Conservation (phyloP, 805 yeast genomes). For the Brettanomyces anomalus region DNA sequence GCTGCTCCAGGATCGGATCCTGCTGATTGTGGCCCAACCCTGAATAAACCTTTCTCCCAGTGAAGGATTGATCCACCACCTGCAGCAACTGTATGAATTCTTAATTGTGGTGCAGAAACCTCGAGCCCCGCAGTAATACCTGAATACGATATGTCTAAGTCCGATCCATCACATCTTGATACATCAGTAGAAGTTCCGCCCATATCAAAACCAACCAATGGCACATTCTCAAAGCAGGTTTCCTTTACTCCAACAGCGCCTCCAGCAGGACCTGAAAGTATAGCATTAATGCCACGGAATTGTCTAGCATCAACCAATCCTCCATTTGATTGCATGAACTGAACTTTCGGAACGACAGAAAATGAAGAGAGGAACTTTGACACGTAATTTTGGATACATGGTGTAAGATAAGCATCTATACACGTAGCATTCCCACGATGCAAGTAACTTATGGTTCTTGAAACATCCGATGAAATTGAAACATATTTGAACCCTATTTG, state of each 20-base stretch:
- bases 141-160: slow-evolving; percentile 62
- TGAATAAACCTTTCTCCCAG: slow-evolving; percentile 61
- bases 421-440: slow-evolving; percentile 31
- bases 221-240: slow-evolving; percentile 36
- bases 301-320: slow-evolving; percentile 44
- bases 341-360: slow-evolving; percentile 29
- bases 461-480: slow-evolving; percentile 25
- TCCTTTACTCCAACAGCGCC: slow-evolving; percentile 49
- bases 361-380: slow-evolving; percentile 27
- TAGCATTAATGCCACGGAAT: slow-evolving; percentile 43
- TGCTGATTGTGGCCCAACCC: slow-evolving; percentile 80
- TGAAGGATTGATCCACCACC: slow-evolving; percentile 65
- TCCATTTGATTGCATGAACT: slow-evolving; percentile 52
- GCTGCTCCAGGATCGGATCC: slow-evolving; percentile 85
- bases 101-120: slow-evolving; percentile 69
- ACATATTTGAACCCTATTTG: slow-evolving; percentile 31
- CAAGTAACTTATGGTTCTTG: slow-evolving; percentile 28
- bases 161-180: slow-evolving; percentile 45
- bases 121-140: slow-evolving; percentile 69
- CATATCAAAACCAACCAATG: slow-evolving; percentile 29
- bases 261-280: slow-evolving; percentile 53
- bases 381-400: slow-evolving; percentile 28
- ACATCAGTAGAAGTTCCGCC: slow-evolving; percentile 31
- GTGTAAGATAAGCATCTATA: slow-evolving; percentile 33
- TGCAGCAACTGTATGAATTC: slow-evolving; percentile 66